phyloP scores from a whole-genome alignment of 1,284 basidiomycete species.

The Cystobasidium sp. region DNA sequence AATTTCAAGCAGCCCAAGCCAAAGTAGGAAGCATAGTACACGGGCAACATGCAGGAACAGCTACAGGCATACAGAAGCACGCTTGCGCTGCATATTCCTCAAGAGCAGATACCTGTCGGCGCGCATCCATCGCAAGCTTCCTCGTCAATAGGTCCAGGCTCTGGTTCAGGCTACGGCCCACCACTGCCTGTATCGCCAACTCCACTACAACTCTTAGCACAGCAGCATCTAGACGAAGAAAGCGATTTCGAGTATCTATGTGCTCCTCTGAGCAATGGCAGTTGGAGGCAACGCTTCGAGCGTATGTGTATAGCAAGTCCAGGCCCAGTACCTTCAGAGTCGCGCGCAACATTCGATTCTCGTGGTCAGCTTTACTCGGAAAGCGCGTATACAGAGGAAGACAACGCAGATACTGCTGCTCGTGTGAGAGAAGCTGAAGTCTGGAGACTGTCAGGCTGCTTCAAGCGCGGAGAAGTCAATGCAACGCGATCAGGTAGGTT shows the following conservation, averaged over 20 bases:
- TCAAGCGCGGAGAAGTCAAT: slow-evolving; percentile 83
- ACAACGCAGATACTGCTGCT: slow-evolving; percentile 63
- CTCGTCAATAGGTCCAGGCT: slow-evolving; percentile 5
- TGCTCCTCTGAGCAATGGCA: slow-evolving; percentile 81
- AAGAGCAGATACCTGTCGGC: slow-evolving; percentile 38
- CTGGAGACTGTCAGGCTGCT: slow-evolving; percentile 83
- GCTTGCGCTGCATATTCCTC: slow-evolving; percentile 38
- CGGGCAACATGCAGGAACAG: slow-evolving; percentile 26
- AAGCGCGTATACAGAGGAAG: slow-evolving; percentile 50
- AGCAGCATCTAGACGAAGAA: slow-evolving; percentile 46
- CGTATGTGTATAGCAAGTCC: slow-evolving; percentile 77
- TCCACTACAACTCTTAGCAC: slow-evolving; percentile 50
- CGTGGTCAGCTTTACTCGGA: slow-evolving; percentile 24
- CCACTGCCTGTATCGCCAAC: slow-evolving; percentile 48
- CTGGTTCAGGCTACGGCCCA: slow-evolving; percentile 50
- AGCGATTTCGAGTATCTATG: slow-evolving; percentile 66
- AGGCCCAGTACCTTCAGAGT: slow-evolving; percentile 23
- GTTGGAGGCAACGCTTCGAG: slow-evolving; percentile 87
- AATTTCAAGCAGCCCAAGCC: slow-evolving; percentile 3
- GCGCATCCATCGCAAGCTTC: neutral
- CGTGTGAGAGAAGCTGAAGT: slow-evolving; percentile 70
- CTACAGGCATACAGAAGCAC: slow-evolving; percentile 36
- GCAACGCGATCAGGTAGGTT: slow-evolving; percentile 77
- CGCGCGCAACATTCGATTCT: slow-evolving; percentile 47
- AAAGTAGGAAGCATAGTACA: neutral